A percentile compares a stretch with the other conserved stretches of the same genome.
These are phyloP conservation scores for Speleostelium caveatum DNA, from an alignment of 78 protist genomes.

Conservation along the genomic window DNA sequence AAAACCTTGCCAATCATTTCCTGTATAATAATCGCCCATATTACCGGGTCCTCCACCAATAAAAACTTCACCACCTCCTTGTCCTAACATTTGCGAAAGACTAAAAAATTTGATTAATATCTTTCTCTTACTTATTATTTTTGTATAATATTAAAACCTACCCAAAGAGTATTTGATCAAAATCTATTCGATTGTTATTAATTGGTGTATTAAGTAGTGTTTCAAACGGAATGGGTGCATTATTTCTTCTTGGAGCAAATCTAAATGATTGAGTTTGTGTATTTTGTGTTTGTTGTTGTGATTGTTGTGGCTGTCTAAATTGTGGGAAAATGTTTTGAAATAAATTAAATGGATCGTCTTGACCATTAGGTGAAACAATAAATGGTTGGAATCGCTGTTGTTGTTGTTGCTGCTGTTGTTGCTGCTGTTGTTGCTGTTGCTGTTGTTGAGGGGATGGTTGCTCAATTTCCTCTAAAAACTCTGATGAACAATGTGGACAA, in stretches of 20 bases:
- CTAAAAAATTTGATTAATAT: not conserved
- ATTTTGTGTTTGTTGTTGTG: not conserved
- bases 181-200: constrained; percentile 11
- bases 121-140: too few relatives aligned
- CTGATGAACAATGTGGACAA: constrained; percentile 51
- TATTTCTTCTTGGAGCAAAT: too few relatives aligned
- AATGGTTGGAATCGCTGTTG: not conserved
- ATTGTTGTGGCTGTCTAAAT: not conserved
- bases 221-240: not conserved
- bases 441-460: not conserved
- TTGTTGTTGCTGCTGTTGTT: constrained; percentile 19
- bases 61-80: not conserved
- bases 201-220: too few relatives aligned
- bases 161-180: constrained; percentile 17
- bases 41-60: constrained; percentile 9
- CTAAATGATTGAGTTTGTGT: not conserved
- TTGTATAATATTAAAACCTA: not conserved
- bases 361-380: not conserved
- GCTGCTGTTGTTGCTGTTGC: constrained; percentile 24
- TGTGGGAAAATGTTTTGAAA: not conserved
- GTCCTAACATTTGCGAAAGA: not conserved
- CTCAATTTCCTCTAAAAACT: constrained; percentile 59
- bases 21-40: constrained; percentile 49
- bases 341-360: not conserved
- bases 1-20: constrained; percentile 58